Percentiles rank a stretch among this genome's conserved stretches.
phyloP scores from a whole-genome alignment of 83 land plant genomes.

The Picea engelmannii region DNA sequence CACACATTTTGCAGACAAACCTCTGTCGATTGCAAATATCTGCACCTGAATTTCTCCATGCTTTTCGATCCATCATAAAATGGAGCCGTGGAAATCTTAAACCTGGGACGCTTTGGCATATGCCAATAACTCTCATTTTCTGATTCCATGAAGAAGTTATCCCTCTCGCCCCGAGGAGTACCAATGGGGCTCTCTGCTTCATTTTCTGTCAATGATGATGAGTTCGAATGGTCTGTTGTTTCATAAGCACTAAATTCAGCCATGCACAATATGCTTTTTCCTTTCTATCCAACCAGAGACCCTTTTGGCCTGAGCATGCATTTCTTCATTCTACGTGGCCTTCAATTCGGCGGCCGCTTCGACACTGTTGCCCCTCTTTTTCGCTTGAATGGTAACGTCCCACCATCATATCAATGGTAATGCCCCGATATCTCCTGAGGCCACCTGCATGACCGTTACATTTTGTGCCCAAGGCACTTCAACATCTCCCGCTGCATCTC shows the following conservation, averaged over 20 bases:
- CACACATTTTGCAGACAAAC: conserved; percentile 54
- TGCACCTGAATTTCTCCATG: background rate
- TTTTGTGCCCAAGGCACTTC: conserved; percentile 21
- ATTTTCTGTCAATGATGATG: background rate
- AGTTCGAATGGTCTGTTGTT: background rate
- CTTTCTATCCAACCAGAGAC: too few species aligned
- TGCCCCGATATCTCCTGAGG: too few species aligned
- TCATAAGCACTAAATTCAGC: too few species aligned
- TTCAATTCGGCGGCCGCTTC: too few species aligned
- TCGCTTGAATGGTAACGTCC: too few species aligned
- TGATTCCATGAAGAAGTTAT: conserved; percentile 16
- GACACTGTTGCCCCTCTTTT: too few species aligned
- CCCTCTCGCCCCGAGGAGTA: conserved; percentile 25
- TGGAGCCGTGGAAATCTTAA: conserved; percentile 9
- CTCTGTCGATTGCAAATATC: conserved; percentile 18
- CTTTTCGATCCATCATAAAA: too few species aligned
- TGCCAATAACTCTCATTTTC: conserved; percentile 29
- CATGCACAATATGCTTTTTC: too few species aligned
- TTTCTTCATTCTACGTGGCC: too few species aligned
- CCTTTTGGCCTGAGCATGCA: too few species aligned
- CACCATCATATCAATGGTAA: too few species aligned
- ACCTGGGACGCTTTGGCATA: conserved; percentile 35
- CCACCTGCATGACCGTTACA: too few species aligned
- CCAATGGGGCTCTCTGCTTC: background rate
- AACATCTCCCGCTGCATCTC: conserved; percentile 21